These are phyloP conservation scores for Canna indica DNA, from an alignment of 176 grass and related monocot genomes.

Conservation along the genomic window DNA sequence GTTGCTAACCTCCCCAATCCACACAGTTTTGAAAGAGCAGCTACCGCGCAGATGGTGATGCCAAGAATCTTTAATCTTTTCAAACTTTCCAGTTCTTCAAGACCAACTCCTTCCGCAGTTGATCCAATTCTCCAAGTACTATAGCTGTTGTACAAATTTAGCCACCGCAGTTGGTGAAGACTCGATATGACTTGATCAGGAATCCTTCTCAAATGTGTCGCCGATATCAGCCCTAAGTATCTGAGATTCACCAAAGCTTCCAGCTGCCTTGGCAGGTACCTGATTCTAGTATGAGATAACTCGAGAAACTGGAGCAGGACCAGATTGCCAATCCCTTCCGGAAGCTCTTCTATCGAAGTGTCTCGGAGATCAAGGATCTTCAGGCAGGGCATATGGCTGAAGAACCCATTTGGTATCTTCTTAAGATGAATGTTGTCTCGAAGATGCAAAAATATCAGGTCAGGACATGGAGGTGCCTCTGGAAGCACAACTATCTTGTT, in stretches of 20 bases:
- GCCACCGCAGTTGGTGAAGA: background rate
- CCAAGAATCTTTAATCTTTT: background rate
- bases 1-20: background rate
- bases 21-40: background rate
- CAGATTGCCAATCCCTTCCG: background rate
- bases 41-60: background rate
- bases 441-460: constrained; percentile 57
- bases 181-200: background rate
- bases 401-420: constrained; percentile 74
- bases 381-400: constrained; percentile 63
- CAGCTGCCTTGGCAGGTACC: background rate
- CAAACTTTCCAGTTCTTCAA: background rate
- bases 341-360: background rate
- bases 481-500: constrained; percentile 66
- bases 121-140: background rate
- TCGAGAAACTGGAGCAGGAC: background rate
- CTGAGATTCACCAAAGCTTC: background rate
- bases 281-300: background rate
- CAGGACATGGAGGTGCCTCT: constrained; percentile 50
- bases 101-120: too few relatives aligned
- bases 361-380: background rate
- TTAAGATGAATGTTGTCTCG: constrained; percentile 45
- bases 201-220: background rate
- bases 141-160: background rate
- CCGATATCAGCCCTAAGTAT: background rate